Evolutionary conservation across 176 grass and related monocot species (phyloP).

Genomic region (Cenchrus fungigraminus): DNA sequence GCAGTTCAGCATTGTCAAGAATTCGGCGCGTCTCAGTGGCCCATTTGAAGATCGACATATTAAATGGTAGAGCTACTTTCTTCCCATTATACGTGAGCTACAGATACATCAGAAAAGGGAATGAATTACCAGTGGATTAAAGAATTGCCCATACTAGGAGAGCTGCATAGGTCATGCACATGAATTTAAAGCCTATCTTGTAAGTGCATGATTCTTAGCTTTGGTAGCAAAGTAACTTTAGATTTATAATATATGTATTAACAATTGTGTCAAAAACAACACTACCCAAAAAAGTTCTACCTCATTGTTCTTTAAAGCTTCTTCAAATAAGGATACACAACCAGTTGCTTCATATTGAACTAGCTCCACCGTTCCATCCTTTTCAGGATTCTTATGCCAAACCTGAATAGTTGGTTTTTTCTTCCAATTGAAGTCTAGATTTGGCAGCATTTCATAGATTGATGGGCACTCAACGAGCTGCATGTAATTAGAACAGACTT

Average conservation of each 20-base stretch:
- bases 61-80: conserved; percentile 78
- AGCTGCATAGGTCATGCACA: background rate
- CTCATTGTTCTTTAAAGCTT: conserved; percentile 91
- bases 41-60: conserved; percentile 79
- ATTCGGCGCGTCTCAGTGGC: conserved; percentile 71
- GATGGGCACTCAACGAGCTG: conserved; percentile 94
- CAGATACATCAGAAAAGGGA: conserved; percentile 25
- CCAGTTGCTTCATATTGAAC: conserved; percentile 63
- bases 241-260: background rate
- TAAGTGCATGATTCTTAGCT: background rate
- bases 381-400: conserved; percentile 76
- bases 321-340: conserved; percentile 85
- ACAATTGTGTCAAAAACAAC: background rate
- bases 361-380: conserved; percentile 53
- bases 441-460: conserved; percentile 91
- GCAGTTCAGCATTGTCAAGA: conserved; percentile 76
- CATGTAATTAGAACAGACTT: conserved; percentile 15
- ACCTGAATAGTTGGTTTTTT: conserved; percentile 70
- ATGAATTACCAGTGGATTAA: conserved; percentile 17
- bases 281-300: conserved; percentile 33
- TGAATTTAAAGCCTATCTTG: background rate
- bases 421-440: conserved; percentile 78
- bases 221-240: background rate
- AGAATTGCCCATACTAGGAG: background rate
- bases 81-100: conserved; percentile 90